Evolutionary conservation across 805 yeast genomes (phyloP), one percentile per base, ranked within the genome.

Genomic region (Lipomyces orientalis): DNA sequence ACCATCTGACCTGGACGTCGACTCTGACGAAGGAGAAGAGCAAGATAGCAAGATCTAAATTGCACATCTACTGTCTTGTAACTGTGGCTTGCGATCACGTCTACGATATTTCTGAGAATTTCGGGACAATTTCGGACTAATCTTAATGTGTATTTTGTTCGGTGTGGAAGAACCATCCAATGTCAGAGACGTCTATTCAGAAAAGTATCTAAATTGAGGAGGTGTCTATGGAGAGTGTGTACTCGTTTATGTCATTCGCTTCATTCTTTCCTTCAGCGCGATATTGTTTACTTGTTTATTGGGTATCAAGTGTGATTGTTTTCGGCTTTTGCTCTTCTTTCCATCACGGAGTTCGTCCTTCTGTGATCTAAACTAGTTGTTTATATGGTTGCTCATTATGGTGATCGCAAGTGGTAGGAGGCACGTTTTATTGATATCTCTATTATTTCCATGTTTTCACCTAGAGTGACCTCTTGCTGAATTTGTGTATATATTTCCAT

Each of bases 21-120:
- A 51, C 29, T 43, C 46, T 19, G 64, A 37, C 19, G 68, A 51
- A 16, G 61, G 22, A 34, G 58, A 43, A 43, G 57, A 64, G 51
- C 9, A 56, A 52, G 43, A 39, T n/a, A 52, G 55, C 34, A 8
- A 39, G 49, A 39, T 8, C 6, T 52, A 10, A 14, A 14, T 25
- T 14, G 55, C 33, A 52, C 34, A 7, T 4, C 16, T 9, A 9
- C 55, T 52, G 29, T 14, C 12, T 52, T 16, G 22, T 14, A 29
- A 25, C 9, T 9, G 29, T 49, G 16, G 2, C 25, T 49, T 49
- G 25, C 19, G 22, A 49, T 22, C n/a, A 39, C 49, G 16, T 39
- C n/a, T 39, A 39, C n/a, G 25, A 49, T 49, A 19, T 46, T 12
- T 22, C 52, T 12, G 9, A 46, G 37, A 9, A 9, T 35, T 35